Conservation (phyloP, 306 rosid genomes). For the Fragaria iinumae region DNA sequence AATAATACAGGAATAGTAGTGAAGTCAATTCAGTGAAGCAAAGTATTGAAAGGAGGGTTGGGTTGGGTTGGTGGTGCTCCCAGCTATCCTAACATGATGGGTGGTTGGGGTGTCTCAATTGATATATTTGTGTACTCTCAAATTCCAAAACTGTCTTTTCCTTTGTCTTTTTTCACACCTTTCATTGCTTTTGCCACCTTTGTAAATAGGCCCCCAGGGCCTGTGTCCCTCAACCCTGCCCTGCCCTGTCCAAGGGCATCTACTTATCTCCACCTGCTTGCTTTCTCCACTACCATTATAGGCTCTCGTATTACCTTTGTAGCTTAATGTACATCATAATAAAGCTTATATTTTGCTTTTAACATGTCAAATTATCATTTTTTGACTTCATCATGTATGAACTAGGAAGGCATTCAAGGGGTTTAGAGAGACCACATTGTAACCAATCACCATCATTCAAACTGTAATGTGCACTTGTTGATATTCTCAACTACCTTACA, state of each 20-base stretch:
- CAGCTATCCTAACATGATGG: constrained; percentile 67
- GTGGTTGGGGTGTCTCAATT: constrained; percentile 83
- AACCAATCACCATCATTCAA: background rate
- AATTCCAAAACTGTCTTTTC: constrained; percentile 57
- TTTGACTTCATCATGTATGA: background rate
- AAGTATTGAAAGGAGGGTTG: background rate
- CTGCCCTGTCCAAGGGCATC: background rate
- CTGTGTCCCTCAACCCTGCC: constrained; percentile 6
- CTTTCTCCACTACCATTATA: background rate
- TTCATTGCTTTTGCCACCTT: constrained; percentile 20
- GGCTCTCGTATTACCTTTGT: background rate
- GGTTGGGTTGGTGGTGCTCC: constrained; percentile 55
- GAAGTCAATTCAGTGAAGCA: constrained; percentile 21
- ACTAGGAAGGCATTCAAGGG: background rate
- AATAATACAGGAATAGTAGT: background rate
- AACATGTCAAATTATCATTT: background rate
- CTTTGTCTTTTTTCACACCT: background rate
- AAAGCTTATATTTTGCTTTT: background rate
- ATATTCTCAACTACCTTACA: background rate
- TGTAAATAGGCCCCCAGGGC: background rate
- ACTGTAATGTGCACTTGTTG: background rate
- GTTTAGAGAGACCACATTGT: background rate
- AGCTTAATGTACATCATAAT: background rate
- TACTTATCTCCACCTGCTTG: constrained; percentile 7
- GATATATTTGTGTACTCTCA: constrained; percentile 27